phyloP scores from a whole-genome alignment of 345 rosid genomes.

The Clarkia xantiana region DNA sequence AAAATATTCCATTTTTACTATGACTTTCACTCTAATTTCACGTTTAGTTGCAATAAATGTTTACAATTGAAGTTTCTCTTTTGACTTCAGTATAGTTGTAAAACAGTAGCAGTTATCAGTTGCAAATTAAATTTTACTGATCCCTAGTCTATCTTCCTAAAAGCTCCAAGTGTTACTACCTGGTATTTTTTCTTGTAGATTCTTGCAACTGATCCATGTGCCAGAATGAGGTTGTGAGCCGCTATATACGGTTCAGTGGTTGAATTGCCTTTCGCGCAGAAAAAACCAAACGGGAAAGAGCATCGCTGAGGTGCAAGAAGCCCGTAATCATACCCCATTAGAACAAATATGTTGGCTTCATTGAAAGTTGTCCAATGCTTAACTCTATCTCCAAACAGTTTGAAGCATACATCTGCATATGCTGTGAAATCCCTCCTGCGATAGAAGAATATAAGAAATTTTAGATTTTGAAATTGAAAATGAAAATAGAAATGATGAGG shows the following conservation, averaged over 20 bases:
- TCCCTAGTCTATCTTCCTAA: too few species aligned
- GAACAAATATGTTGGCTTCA: slow-evolving; percentile 18
- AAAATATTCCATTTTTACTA: too few species aligned
- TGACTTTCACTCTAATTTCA: not conserved
- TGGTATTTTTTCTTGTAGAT: slow-evolving; percentile 47
- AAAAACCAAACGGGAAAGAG: slow-evolving; percentile 15
- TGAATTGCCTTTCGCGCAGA: slow-evolving; percentile 40
- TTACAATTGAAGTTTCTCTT: too few species aligned
- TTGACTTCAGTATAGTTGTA: too few species aligned
- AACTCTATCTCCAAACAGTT: slow-evolving; percentile 27
- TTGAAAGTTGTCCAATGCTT: slow-evolving; percentile 25
- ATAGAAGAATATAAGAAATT: too few species aligned
- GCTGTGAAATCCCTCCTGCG: slow-evolving; percentile 27
- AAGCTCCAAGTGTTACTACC: too few species aligned
- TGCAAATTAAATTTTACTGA: too few species aligned
- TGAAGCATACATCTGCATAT: slow-evolving; percentile 29
- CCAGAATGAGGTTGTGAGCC: slow-evolving; percentile 49
- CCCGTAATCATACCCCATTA: slow-evolving; percentile 18
- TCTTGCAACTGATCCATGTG: slow-evolving; percentile 57
- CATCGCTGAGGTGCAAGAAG: slow-evolving; percentile 17
- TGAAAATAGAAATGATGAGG: not conserved
- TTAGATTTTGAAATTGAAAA: too few species aligned
- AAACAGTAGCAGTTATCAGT: too few species aligned
- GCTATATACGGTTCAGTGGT: slow-evolving; percentile 54
- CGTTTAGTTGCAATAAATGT: too few species aligned